A percentile compares a stretch with the other conserved stretches of the same genome.
phyloP scores from a whole-genome alignment of 768 basidiomycete genomes.

The Russula abietina region DNA sequence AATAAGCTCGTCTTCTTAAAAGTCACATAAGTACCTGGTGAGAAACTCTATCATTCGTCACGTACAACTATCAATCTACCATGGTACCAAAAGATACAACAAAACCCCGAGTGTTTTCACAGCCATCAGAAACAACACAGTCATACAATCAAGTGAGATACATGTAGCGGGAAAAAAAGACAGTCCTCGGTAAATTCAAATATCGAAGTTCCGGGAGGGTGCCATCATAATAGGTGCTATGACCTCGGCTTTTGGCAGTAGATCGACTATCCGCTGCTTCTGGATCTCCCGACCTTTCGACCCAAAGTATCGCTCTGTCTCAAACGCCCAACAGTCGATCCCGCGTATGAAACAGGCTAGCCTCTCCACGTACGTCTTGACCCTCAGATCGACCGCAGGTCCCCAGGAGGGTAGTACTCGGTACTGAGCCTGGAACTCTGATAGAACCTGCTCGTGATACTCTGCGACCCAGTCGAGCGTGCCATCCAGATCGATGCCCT shows the following conservation, averaged over 20 bases:
- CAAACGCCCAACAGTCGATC: conserved; percentile 34
- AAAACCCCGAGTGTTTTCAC: too few relatives aligned
- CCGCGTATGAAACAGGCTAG: conserved; percentile 38
- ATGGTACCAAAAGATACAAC: too few relatives aligned
- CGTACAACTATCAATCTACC: too few relatives aligned
- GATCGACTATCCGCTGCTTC: conserved; percentile 2
- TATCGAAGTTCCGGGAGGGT: background rate
- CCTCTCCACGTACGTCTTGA: conserved; percentile 36
- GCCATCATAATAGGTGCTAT: conserved; percentile 16
- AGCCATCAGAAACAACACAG: too few relatives aligned
- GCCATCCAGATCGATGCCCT: conserved; percentile 31
- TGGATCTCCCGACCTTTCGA: conserved; percentile 30
- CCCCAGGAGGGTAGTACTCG: conserved; percentile 32
- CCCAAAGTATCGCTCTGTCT: conserved; percentile 34
- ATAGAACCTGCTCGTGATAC: conserved; percentile 31
- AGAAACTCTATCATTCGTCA: too few relatives aligned
- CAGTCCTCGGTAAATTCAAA: background rate
- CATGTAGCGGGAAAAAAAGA: background rate
- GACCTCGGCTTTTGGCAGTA: conserved; percentile 2
- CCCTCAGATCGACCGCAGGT: conserved; percentile 30
- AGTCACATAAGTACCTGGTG: too few relatives aligned
- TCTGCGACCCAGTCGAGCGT: conserved; percentile 37
- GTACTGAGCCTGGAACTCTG: conserved; percentile 32
- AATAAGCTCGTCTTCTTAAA: too few relatives aligned
- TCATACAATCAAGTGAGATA: background rate